Evolutionary conservation across 441 rosid genomes (phyloP).

Genomic region (Melastoma candidum): DNA sequence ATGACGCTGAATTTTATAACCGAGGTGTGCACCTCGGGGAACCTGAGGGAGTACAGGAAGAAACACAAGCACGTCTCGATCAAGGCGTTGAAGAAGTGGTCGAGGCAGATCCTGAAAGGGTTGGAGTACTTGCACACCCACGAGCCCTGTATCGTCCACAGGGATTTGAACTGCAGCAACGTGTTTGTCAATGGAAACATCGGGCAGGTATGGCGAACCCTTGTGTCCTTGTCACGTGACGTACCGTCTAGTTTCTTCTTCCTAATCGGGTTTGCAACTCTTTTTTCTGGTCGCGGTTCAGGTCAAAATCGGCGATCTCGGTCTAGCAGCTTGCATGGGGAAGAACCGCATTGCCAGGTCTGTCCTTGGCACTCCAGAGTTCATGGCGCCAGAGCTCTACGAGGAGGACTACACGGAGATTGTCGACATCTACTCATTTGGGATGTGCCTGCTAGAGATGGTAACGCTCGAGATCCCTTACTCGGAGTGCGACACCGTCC

Average conservation of each 20-base stretch:
- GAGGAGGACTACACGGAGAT: conserved; percentile 19
- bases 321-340: conserved; percentile 15
- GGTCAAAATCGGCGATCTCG: conserved; percentile 21
- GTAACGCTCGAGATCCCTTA: conserved; percentile 17
- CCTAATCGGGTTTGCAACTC: not conserved
- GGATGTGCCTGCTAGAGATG: conserved; percentile 21
- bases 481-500: conserved; percentile 16
- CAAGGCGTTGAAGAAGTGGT: conserved; percentile 21
- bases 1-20: conserved; percentile 16
- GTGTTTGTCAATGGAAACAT: conserved; percentile 20
- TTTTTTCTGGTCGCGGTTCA: not conserved
- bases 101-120: conserved; percentile 19
- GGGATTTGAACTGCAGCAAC: conserved; percentile 22
- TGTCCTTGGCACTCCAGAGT: conserved; percentile 16
- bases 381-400: conserved; percentile 19
- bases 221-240: not conserved
- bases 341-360: conserved; percentile 15
- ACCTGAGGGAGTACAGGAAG: conserved; percentile 20
- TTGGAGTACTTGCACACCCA: conserved; percentile 14
- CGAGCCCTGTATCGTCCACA: conserved; percentile 20
- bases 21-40: conserved; percentile 21
- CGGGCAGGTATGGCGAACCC: conserved; percentile 10
- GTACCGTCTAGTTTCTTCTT: not conserved
- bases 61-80: conserved; percentile 18
- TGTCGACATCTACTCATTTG: conserved; percentile 18